These are phyloP conservation scores for Magnaporthiopsis poae DNA, from an alignment of 2,329 filamentous ascomycete genomes.

Conservation along the genomic window DNA sequence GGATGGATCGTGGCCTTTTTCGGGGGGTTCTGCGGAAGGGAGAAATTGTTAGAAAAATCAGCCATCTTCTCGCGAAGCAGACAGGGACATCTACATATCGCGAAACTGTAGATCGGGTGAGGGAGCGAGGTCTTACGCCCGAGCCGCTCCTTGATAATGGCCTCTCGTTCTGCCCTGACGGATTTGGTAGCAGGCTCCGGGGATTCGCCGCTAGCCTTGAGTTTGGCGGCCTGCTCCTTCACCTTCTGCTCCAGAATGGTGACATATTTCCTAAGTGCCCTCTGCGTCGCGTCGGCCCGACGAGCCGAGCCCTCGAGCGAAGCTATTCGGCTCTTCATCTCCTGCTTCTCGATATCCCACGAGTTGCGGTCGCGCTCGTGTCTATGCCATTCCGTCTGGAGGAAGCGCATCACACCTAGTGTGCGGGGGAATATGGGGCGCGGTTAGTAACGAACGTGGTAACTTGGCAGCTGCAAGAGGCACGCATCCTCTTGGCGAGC, in stretches of 20 bases:
- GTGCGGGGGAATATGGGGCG: background rate
- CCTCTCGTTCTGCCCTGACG: conserved; percentile 42
- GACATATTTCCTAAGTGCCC: conserved; percentile 82
- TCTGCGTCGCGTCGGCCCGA: conserved; percentile 78
- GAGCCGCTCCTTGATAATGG: conserved; percentile 47
- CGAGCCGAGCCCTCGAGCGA: conserved; percentile 82
- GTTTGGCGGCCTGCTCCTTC: conserved; percentile 68
- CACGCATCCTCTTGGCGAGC: background rate
- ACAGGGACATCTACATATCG: background rate
- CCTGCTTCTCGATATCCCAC: conserved; percentile 97
- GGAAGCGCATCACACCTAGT: conserved; percentile 91
- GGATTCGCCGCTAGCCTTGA: conserved; percentile 42
- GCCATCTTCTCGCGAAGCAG: background rate
- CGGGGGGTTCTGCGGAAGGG: conserved; percentile 28
- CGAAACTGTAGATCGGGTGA: background rate
- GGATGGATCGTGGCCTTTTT: conserved; percentile 26
- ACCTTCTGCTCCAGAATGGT: conserved; percentile 79
- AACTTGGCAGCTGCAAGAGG: background rate
- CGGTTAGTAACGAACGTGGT: background rate
- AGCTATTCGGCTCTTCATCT: conserved; percentile 97
- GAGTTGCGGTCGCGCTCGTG: conserved; percentile 95
- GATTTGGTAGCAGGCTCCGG: conserved; percentile 24
- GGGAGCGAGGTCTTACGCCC: conserved; percentile 31
- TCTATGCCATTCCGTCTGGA: conserved; percentile 97
- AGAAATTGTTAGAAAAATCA: conserved; percentile 10